A percentile compares a stretch with the other conserved stretches of the same genome.
Evolutionary conservation across 306 rosid species (phyloP).

Genomic region (Spatholobus suberectus): DNA sequence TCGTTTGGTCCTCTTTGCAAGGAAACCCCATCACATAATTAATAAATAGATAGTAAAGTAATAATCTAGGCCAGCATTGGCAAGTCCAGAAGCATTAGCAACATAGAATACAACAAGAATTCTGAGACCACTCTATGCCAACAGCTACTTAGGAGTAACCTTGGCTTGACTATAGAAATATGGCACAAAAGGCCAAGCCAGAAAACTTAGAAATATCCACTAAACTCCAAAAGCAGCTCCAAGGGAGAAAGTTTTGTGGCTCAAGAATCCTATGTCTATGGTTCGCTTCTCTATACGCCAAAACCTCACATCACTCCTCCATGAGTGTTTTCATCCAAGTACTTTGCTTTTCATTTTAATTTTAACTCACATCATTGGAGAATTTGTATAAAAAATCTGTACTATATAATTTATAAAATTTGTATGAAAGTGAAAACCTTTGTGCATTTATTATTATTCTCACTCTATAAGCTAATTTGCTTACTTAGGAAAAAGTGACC

Average conservation of each 20-base stretch:
- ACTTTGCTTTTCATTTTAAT: constrained; percentile 27
- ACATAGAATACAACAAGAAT: constrained; percentile 15
- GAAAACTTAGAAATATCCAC: constrained; percentile 14
- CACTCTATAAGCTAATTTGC: background rate
- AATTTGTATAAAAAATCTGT: background rate
- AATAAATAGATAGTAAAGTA: background rate
- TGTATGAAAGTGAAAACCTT: too few species aligned
- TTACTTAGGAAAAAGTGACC: constrained; percentile 16
- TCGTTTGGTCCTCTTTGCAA: background rate
- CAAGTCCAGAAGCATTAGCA: background rate
- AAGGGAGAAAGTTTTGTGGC: constrained; percentile 51
- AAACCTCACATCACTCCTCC: constrained; percentile 23
- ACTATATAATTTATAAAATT: background rate
- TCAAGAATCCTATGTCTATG: constrained; percentile 57
- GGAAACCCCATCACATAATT: background rate
- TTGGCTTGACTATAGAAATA: constrained; percentile 13
- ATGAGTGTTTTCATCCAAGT: constrained; percentile 21
- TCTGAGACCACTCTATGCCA: constrained; percentile 9
- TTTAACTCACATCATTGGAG: background rate
- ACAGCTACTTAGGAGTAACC: background rate
- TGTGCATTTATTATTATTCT: too few species aligned
- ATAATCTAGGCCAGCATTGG: background rate
- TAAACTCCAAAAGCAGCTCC: constrained; percentile 40
- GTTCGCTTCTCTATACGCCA: constrained; percentile 31
- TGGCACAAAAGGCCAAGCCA: constrained; percentile 23